phyloP scores from a whole-genome alignment of 768 basidiomycete species.

The Tulasnella sp. region DNA sequence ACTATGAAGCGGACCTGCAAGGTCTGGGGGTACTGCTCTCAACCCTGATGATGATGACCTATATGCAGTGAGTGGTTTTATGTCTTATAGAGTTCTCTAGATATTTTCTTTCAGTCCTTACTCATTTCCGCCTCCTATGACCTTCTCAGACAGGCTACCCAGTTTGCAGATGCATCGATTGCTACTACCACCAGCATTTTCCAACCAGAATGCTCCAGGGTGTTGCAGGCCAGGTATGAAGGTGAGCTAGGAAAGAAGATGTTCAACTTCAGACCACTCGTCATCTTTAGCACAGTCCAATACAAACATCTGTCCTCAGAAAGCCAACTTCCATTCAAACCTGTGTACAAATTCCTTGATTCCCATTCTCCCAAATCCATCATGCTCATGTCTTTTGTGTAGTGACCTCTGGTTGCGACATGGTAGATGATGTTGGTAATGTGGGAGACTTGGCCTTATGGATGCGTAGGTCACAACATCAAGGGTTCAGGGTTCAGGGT shows the following conservation, averaged over 20 bases:
- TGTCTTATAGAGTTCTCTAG: not conserved
- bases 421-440: no score
- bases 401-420: no score
- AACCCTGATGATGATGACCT: not conserved
- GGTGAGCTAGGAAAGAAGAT: no score
- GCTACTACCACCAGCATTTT: not conserved
- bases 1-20: constrained; percentile 3
- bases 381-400: no score
- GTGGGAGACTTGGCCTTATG: no score
- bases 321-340: not conserved
- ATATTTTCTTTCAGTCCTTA: not conserved
- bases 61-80: not conserved
- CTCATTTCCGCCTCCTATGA: no score
- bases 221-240: not conserved
- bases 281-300: not conserved
- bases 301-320: not conserved
- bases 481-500: no score
- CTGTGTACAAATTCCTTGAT: no score
- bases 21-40: not conserved
- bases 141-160: not conserved
- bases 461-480: no score
- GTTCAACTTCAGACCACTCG: no score
- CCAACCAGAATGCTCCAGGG: not conserved
- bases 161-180: not conserved
- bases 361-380: no score